Evolutionary conservation across 2,329 filamentous ascomycete genomes (phyloP), one percentile per base, ranked within the genome.

Genomic region (Talaromyces rugulosus): DNA sequence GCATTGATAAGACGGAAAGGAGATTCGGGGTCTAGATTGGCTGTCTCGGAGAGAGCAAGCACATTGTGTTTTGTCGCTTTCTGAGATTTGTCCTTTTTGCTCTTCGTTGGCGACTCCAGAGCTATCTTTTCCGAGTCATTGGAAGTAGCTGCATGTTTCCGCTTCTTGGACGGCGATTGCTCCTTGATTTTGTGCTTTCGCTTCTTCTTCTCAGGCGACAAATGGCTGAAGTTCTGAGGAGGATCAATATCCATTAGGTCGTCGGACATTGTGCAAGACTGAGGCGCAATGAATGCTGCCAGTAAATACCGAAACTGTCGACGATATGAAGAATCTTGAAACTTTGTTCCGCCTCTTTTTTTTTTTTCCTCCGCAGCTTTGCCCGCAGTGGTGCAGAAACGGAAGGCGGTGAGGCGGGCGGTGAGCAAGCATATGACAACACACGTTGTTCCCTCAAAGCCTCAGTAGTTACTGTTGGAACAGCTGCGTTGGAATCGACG

Each of bases 1-100:
- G 91, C 85, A 27, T 89, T 92, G 70, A 94, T 89, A 31, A 87
- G 85, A 73, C 87, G 87, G 77, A 96, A 94, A 16, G 93, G 90
- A 52, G 89, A 90, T 57, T 72, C 65, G 75, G 78, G 56, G 75
- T 75, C 62, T 77, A 66, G 61, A 40, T 47, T 55, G 4, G 56
- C 18, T 28, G 59, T 44, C 16, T 62, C 57, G 18, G 56, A 66
- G n/a, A 64, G 59, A 55, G 68, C 62, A 52, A 65, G 64, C 33
- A 65, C 51, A 62, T 68, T 63, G 58, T 60, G 56, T 64, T 69
- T 66, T 64, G n/a, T 47, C 1, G 73, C 72, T 61, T 74, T 69
- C 59, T 74, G 71, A n/a, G 14, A 9, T 52, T 50, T 51, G 27
- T 12, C 36, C 52, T 30, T 59, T 31, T 53, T 58, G 9, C 23